phyloP scores from a whole-genome alignment of 768 basidiomycete genomes.

The Naganishia antarctica region DNA sequence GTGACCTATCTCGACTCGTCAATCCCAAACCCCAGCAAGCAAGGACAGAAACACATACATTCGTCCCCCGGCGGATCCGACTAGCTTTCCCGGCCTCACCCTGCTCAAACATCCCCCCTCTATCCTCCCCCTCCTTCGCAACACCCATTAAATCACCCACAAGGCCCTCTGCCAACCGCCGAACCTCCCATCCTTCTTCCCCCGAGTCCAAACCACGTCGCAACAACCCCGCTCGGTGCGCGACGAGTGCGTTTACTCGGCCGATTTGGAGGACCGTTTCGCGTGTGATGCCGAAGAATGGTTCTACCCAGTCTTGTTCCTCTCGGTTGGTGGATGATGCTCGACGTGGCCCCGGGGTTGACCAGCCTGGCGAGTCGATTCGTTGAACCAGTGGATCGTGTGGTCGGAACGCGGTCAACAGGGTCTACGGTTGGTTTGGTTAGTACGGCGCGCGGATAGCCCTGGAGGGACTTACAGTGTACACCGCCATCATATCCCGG shows the following conservation, averaged over 20 bases:
- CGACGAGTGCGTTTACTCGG: conserved; percentile 21
- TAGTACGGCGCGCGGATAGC: not conserved
- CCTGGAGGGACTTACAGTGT: conserved; percentile 17
- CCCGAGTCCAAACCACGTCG: not conserved
- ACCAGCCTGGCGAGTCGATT: not conserved
- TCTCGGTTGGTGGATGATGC: not conserved
- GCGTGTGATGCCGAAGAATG: conserved; percentile 25
- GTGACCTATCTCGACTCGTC: conserved; percentile 2
- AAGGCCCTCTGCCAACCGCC: not conserved
- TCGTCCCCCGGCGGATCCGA: conserved; percentile 13
- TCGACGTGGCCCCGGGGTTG: not conserved
- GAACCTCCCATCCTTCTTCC: not conserved
- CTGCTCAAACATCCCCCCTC: not conserved
- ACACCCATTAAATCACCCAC: not conserved
- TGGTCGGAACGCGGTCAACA: conserved; percentile 19
- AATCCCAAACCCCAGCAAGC: not conserved
- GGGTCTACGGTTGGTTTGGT: not conserved
- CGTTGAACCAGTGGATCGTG: not conserved
- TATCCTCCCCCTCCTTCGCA: not conserved
- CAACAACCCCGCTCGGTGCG: conserved; percentile 1
- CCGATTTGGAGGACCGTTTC: conserved; percentile 18
- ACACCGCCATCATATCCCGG: conserved; percentile 27
- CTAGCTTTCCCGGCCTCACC: conserved; percentile 13
- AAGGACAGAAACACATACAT: not conserved
- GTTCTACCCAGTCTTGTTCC: conserved; percentile 26